phyloP scores from a whole-genome alignment of 306 rosid species.

The Mimosa bimucronata region DNA sequence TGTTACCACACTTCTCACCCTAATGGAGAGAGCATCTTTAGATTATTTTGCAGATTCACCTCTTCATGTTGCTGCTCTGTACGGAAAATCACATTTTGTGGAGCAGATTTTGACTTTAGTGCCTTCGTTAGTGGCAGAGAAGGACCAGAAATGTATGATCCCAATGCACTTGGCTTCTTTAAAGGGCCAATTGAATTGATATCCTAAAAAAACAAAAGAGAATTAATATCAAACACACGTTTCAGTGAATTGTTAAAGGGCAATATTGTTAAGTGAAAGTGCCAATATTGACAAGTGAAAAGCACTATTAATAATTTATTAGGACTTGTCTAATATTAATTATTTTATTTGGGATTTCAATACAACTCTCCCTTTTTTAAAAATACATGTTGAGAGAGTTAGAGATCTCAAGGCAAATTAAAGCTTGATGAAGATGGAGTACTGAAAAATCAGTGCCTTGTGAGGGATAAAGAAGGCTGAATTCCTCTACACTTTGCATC shows the following conservation, averaged over 20 bases:
- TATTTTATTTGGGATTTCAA: too few species aligned
- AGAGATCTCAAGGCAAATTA: not conserved
- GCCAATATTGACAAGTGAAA: too few species aligned
- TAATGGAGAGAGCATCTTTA: not conserved
- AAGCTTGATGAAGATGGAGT: not conserved
- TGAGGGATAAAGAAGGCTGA: not conserved
- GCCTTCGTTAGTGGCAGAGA: not conserved
- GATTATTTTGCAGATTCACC: not conserved
- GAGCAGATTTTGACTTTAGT: not conserved
- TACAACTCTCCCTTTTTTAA: too few species aligned
- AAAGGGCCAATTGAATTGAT: too few species aligned
- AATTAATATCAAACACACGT: too few species aligned
- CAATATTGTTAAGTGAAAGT: too few species aligned
- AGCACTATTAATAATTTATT: too few species aligned
- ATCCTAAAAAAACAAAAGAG: too few species aligned
- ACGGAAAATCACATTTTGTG: not conserved
- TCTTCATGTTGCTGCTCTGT: not conserved
- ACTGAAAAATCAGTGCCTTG: not conserved
- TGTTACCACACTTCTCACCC: not conserved
- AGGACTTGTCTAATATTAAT: too few species aligned
- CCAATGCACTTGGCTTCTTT: not conserved
- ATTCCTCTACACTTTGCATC: not conserved
- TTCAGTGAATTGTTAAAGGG: too few species aligned
- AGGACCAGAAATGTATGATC: not conserved
- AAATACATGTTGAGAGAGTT: not conserved